phyloP scores from a whole-genome alignment of 495 filamentous ascomycete species.

The Rusavskia elegans region DNA sequence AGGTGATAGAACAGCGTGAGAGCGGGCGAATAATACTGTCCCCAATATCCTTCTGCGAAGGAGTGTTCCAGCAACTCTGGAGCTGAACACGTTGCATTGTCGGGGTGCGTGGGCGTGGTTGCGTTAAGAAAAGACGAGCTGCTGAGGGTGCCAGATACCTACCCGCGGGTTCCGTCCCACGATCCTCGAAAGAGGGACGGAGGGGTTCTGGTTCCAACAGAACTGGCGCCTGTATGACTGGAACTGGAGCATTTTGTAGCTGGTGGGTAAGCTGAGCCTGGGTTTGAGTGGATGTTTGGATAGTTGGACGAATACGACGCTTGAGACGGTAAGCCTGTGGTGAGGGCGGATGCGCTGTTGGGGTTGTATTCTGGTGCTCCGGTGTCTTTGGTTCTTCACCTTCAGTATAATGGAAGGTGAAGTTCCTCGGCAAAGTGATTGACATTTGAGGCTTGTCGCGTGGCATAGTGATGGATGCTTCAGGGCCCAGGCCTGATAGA shows the following conservation, averaged over 20 bases:
- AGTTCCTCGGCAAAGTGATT: conserved; percentile 49
- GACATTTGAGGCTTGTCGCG: conserved; percentile 36
- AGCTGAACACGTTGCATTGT: conserved; percentile 34
- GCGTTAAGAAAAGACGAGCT: conserved; percentile 30
- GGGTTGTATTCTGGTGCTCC: conserved; percentile 31
- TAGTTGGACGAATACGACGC: conserved; percentile 27
- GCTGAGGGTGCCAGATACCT: conserved; percentile 35
- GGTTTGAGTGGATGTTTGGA: conserved; percentile 23
- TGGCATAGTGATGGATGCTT: conserved; percentile 24
- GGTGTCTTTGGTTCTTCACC: conserved; percentile 41
- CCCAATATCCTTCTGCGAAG: conserved; percentile 18
- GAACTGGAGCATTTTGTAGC: conserved; percentile 31
- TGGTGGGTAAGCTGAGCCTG: not conserved
- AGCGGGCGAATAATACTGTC: conserved; percentile 34
- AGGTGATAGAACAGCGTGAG: conserved; percentile 45
- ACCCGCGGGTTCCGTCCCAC: conserved; percentile 11
- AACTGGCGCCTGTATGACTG: conserved; percentile 44
- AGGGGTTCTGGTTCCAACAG: conserved; percentile 9
- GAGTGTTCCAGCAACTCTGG: conserved; percentile 19
- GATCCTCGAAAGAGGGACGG: conserved; percentile 6
- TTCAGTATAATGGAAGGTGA: conserved; percentile 41
- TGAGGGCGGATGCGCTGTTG: conserved; percentile 35
- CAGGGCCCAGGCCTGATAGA: not conserved
- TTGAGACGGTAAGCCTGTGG: conserved; percentile 28
- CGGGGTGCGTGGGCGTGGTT: conserved; percentile 50